Evolutionary conservation across 352 stramenopile genomes (phyloP), one percentile per base, ranked within the genome.

Genomic region (Pythium dissimile): DNA sequence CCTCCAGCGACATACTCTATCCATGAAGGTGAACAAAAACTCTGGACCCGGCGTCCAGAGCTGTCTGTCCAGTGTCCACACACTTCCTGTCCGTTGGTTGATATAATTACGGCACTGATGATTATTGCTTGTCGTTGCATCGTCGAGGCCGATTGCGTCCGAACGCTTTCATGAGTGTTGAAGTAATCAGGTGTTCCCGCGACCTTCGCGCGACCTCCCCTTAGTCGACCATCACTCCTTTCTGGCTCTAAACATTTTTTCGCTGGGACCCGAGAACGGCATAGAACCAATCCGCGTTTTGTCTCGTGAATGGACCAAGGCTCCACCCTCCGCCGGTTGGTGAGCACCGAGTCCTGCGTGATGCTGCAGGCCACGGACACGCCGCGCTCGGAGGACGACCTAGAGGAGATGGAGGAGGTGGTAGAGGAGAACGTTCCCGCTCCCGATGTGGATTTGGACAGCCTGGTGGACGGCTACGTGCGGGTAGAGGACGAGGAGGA

Each of bases 111-210:
- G n/a, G n/a, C n/a, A n/a, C n/a, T n/a, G n/a, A n/a, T n/a, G n/a
- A n/a, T n/a, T n/a, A n/a, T n/a, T n/a, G n/a, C n/a, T n/a, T 32
- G 45, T 60, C 20, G 53, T 60, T 20, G 5, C 30, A 24, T 62
- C 45, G 55, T 62, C 44, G 16, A 0, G 3, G 26, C n/a, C 18
- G 4, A 13, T 51, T 58, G 32, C 41, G 42, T 46, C 26, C 21
- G n/a, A n/a, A n/a, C n/a, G n/a, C n/a, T n/a, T n/a, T n/a, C n/a
- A n/a, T 5, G 28, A 20, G 52, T 34, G 57, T 66, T 66, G 59
- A 66, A 66, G 59, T 60, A 66, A 66, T 66, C 59, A 66, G 24
- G 2, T 18, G 10, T 50, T 56, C 27, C 30, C 58, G 51, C 59
- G 51, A 67, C 59, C 55, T 67, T 67, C 51, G 42, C 15, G 51